Conservation (phyloP, 2,329 filamentous ascomycete species). For the Colletotrichum orchidophilum region DNA sequence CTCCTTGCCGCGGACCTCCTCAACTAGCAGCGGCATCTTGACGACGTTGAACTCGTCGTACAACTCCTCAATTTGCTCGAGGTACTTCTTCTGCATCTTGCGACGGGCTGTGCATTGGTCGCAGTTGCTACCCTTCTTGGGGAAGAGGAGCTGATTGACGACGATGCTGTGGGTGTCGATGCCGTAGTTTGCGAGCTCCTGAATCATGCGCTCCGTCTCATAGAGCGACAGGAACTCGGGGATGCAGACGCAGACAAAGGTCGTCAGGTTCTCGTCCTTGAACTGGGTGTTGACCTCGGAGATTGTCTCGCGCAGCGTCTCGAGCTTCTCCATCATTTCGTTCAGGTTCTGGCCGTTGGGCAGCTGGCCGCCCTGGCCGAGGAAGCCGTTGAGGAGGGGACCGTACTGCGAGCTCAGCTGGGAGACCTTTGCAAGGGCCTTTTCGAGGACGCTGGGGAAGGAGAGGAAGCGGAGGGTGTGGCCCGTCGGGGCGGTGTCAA, state of each 20-base stretch:
- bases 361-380: slow-evolving; percentile 78
- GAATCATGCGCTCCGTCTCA: slow-evolving; percentile 99
- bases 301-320: slow-evolving; percentile 91
- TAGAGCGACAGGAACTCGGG: slow-evolving; percentile 96
- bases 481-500: slow-evolving; percentile 97
- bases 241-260: slow-evolving; percentile 98
- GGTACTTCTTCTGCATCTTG: slow-evolving; percentile 99
- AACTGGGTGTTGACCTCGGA: slow-evolving; percentile 97
- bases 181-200: slow-evolving; percentile 90
- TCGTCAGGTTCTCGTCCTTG: slow-evolving; percentile 94
- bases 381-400: slow-evolving; percentile 91
- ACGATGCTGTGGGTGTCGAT: slow-evolving; percentile 99
- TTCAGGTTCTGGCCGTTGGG: slow-evolving; percentile 93
- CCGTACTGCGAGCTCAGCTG: slow-evolving; percentile 95
- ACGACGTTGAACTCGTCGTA: slow-evolving; percentile 99
- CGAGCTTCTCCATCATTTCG: slow-evolving; percentile 94
- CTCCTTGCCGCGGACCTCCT: slow-evolving; percentile 96
- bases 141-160: slow-evolving; percentile 97
- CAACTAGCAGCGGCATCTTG: slow-evolving; percentile 94
- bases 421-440: slow-evolving; percentile 96
- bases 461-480: slow-evolving; percentile 99
- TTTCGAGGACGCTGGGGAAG: slow-evolving; percentile 97
- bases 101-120: slow-evolving; percentile 94
- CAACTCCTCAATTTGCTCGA: slow-evolving; percentile 97
- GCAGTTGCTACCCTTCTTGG: slow-evolving; percentile 83